Conservation (phyloP, 2,329 filamentous ascomycete species). For the Alternaria atra region DNA sequence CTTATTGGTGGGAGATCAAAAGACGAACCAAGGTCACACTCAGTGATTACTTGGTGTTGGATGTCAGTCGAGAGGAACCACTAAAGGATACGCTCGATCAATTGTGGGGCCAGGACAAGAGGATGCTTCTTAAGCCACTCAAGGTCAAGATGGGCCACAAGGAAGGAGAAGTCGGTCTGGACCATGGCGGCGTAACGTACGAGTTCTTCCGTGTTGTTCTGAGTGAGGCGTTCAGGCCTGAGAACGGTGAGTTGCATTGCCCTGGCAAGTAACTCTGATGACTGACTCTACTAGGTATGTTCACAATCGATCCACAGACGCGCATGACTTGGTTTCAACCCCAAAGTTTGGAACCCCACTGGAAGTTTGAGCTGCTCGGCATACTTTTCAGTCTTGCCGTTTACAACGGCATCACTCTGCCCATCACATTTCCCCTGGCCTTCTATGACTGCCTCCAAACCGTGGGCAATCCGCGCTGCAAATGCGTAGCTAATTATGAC, state of each 20-base stretch:
- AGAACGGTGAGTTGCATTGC: slow-evolving; percentile 65
- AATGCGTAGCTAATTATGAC: background rate
- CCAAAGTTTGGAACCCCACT: slow-evolving; percentile 79
- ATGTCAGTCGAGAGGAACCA: slow-evolving; percentile 54
- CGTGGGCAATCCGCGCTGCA: slow-evolving; percentile 61
- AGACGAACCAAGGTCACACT: slow-evolving; percentile 47
- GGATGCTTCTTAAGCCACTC: slow-evolving; percentile 83
- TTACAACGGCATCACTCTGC: slow-evolving; percentile 91
- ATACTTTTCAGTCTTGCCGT: slow-evolving; percentile 87
- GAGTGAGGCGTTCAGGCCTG: slow-evolving; percentile 78
- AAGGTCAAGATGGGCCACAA: slow-evolving; percentile 84
- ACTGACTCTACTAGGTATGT: slow-evolving; percentile 64
- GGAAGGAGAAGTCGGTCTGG: slow-evolving; percentile 87
- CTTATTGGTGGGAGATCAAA: slow-evolving; percentile 37
- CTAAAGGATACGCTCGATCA: slow-evolving; percentile 73
- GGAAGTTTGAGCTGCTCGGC: slow-evolving; percentile 91
- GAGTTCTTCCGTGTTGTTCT: slow-evolving; percentile 92
- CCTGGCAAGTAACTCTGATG: slow-evolving; percentile 1
- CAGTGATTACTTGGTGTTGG: slow-evolving; percentile 54
- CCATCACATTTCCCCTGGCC: slow-evolving; percentile 84
- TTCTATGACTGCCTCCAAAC: slow-evolving; percentile 79
- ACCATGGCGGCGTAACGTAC: slow-evolving; percentile 94
- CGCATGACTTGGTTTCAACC: slow-evolving; percentile 90
- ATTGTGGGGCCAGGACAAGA: slow-evolving; percentile 83
- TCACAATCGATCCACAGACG: slow-evolving; percentile 78